Evolutionary conservation across 2,329 filamentous ascomycete genomes (phyloP).

Genomic region (Colletotrichum higginsianum): DNA sequence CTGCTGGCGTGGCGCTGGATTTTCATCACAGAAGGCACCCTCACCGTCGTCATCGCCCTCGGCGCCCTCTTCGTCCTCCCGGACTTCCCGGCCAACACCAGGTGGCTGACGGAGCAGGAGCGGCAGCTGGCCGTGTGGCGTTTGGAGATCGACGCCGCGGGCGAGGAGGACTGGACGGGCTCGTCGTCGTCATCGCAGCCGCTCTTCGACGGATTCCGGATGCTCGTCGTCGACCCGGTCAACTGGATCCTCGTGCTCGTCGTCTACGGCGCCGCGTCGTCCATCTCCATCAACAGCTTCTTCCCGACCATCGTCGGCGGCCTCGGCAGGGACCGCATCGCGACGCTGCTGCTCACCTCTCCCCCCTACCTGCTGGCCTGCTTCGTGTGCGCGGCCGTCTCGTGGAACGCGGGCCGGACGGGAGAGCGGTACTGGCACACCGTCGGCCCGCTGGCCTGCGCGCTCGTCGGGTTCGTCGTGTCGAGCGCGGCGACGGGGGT

Average conservation of each 20-base stretch:
- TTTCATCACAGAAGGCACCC: slow-evolving; percentile 56
- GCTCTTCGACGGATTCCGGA: slow-evolving; percentile 43
- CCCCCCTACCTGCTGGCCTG: slow-evolving; percentile 60
- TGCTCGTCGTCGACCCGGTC: slow-evolving; percentile 43
- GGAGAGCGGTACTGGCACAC: slow-evolving; percentile 41
- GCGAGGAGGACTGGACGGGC: slow-evolving; percentile 45
- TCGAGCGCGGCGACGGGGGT: slow-evolving; percentile 29
- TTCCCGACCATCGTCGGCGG: slow-evolving; percentile 45
- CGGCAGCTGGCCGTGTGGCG: slow-evolving; percentile 45
- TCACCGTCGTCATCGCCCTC: slow-evolving; percentile 59
- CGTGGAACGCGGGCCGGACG: slow-evolving; percentile 40
- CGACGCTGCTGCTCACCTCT: slow-evolving; percentile 60
- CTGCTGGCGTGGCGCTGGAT: slow-evolving; percentile 67
- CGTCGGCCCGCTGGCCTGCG: slow-evolving; percentile 28
- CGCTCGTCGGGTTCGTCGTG: slow-evolving; percentile 41
- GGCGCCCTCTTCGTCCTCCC: slow-evolving; percentile 51
- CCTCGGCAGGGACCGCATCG: slow-evolving; percentile 47
- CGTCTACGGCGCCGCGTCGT: slow-evolving; percentile 43
- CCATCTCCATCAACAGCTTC: slow-evolving; percentile 45
- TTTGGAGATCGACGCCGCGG: slow-evolving; percentile 44
- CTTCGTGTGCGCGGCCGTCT: slow-evolving; percentile 45
- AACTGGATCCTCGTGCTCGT: slow-evolving; percentile 45
- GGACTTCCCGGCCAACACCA: slow-evolving; percentile 55
- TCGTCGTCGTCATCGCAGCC: slow-evolving; percentile 29
- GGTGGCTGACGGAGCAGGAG: slow-evolving; percentile 47